Evolutionary conservation across 2,329 filamentous ascomycete genomes (phyloP), one percentile per base, ranked within the genome.

Genomic region (Diaporthe sp.): DNA sequence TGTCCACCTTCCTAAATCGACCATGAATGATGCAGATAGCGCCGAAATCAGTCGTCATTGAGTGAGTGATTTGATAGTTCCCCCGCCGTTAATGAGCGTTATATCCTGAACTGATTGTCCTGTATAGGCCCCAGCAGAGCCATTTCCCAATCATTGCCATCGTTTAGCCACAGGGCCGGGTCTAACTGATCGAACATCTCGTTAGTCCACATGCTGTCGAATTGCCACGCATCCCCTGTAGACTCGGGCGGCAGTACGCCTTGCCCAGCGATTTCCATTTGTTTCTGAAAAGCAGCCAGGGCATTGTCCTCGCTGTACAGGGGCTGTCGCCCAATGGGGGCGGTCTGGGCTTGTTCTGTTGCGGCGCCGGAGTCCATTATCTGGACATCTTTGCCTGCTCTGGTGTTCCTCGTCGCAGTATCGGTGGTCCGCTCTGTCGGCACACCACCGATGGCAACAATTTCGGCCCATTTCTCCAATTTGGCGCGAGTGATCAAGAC

Each of bases 381-480:
- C 22, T 31, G 44, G 6, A 19, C 19, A 2, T 55, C 53, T 17
- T 4, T 42, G 12, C 37, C 10, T 25, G n/a, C 10, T 15, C n/a
- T 68, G 31, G 49, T 7, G 12, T 37, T 55, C 9, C 28, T 46
- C n/a, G 17, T 55, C 15, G 42, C 34, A 9, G 28, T 8, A 12
- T 46, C 49, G 15, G 31, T 9, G 28, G 65, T 10, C n/a, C 46
- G 25, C 4, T 25, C 34, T 37, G 68, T n/a, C 15, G 49, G 28
- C 55, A 42, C 61, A 2, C 82, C 83, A 0, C 80, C 81, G 42
- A 79, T 76, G 2, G 86, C 83, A 0, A 88, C 84, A 0, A 87
- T 82, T 67, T 89, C 87, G 0, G 86, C 84, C 85, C 86, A 89
- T 22, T 84, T 82, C 70, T 87, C 86, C 0, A 90, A 77, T 76